These are phyloP conservation scores for Xylariomycetidae sp. DNA, from an alignment of 2,329 filamentous ascomycete species.

Conservation along the genomic window DNA sequence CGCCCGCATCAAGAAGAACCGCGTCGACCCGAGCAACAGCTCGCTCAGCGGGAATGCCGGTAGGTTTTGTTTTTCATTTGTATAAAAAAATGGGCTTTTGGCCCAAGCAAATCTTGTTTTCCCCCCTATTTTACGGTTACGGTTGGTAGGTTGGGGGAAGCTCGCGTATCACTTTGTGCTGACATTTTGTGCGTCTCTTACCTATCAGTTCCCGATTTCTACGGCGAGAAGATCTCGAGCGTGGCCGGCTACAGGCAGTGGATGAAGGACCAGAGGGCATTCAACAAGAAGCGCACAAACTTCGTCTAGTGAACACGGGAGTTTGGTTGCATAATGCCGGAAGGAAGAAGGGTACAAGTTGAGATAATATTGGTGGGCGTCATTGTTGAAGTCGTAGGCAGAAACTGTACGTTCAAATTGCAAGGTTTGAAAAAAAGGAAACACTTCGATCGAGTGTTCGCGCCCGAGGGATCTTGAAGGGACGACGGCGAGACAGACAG, in stretches of 20 bases:
- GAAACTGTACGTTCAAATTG: no score
- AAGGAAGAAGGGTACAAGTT: no score
- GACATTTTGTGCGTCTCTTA: neutral
- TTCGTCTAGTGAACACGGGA: constrained; percentile 43
- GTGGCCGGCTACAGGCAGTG: constrained; percentile 88
- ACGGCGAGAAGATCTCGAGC: constrained; percentile 96
- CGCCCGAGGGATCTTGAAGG: no score
- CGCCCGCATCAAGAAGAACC: constrained; percentile 81
- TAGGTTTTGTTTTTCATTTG: constrained; percentile 25
- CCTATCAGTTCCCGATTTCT: constrained; percentile 80
- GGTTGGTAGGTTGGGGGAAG: no score
- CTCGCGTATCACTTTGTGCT: neutral
- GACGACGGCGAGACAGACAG: no score
- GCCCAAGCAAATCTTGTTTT: no score
- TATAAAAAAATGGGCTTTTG: no score
- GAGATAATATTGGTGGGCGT: no score
- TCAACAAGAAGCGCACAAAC: constrained; percentile 81
- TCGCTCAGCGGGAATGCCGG: constrained; percentile 78
- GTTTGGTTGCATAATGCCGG: neutral
- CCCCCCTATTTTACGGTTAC: no score
- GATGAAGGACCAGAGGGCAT: constrained; percentile 96
- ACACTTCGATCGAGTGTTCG: no score
- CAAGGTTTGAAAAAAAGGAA: no score
- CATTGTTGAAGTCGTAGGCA: no score
- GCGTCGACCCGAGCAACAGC: constrained; percentile 85